Evolutionary conservation across 768 basidiomycete species (phyloP).

Genomic region (Tylopilus intermedius): DNA sequence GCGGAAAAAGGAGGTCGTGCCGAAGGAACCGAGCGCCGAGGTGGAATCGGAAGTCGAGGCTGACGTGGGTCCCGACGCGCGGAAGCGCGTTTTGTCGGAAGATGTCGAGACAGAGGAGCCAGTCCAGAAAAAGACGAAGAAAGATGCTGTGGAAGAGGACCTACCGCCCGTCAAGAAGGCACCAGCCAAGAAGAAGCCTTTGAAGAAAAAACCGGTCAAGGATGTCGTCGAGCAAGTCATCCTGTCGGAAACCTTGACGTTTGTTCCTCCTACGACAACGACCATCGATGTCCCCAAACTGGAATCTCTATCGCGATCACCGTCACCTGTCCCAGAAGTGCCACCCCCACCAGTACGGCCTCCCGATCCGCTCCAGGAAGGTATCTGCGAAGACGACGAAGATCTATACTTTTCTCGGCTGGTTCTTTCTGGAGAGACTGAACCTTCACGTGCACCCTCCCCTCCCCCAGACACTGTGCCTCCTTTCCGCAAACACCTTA

Average conservation of each 20-base stretch:
- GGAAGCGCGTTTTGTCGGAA: conserved; percentile 45
- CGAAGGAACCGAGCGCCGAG: conserved; percentile 37
- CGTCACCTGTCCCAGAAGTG: conserved; percentile 43
- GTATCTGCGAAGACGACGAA: conserved; percentile 80
- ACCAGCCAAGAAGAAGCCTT: conserved; percentile 32
- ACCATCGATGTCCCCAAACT: conserved; percentile 44
- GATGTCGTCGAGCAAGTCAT: conserved; percentile 47
- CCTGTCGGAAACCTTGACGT: conserved; percentile 44
- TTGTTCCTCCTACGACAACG: conserved; percentile 45
- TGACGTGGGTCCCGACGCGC: conserved; percentile 32
- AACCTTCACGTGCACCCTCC: conserved; percentile 24
- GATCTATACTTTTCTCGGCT: conserved; percentile 73
- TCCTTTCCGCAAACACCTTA: conserved; percentile 69
- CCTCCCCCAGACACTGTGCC: conserved; percentile 39
- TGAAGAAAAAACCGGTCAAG: conserved; percentile 34
- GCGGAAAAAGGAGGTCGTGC: conserved; percentile 44
- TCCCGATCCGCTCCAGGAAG: conserved; percentile 50
- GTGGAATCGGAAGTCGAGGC: conserved; percentile 54
- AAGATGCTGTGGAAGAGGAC: conserved; percentile 33
- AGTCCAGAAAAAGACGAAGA: conserved; percentile 23
- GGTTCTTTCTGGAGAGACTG: conserved; percentile 25
- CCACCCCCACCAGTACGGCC: conserved; percentile 42
- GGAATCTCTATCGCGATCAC: conserved; percentile 47
- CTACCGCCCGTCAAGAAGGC: conserved; percentile 33
- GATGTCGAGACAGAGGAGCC: conserved; percentile 33